Conservation (phyloP, 805 yeast genomes). For the Ogataea salicorniae region DNA sequence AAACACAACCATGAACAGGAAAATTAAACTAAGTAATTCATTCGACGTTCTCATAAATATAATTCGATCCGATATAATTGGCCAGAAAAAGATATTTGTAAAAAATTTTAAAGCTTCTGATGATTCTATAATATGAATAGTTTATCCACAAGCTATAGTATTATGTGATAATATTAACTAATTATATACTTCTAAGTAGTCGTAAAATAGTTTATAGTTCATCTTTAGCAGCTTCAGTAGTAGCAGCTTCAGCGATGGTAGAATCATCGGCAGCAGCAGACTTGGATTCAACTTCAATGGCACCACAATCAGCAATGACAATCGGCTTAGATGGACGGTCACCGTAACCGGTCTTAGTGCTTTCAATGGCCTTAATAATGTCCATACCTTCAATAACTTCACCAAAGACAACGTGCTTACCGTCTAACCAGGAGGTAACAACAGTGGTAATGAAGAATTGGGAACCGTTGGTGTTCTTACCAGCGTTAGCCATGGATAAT, state of each 20-base stretch:
- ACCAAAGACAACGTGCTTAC: slow-evolving; percentile 94
- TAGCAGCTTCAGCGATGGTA: slow-evolving; percentile 14
- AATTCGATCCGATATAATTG: no score
- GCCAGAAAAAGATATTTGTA: no score
- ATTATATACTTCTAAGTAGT: not conserved
- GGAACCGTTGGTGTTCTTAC: slow-evolving; percentile 80
- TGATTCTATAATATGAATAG: no score
- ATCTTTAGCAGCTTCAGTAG: slow-evolving; percentile 28
- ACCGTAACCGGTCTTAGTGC: slow-evolving; percentile 59
- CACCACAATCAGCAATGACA: slow-evolving; percentile 67
- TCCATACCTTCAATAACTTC: slow-evolving; percentile 88
- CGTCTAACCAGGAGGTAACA: slow-evolving; percentile 86
- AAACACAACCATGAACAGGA: no score
- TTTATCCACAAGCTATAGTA: not conserved
- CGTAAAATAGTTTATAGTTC: slow-evolving; percentile 25
- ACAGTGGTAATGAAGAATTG: slow-evolving; percentile 95
- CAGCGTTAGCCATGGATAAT: slow-evolving; percentile 78
- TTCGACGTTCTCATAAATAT: no score
- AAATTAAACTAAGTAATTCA: no score
- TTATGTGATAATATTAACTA: not conserved
- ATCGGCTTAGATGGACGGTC: slow-evolving; percentile 70
- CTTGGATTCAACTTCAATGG: slow-evolving; percentile 34
- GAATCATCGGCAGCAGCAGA: slow-evolving; percentile 20
- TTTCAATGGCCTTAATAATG: slow-evolving; percentile 69
- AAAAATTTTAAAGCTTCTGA: no score